Base-by-base conservation (phyloP, 2,329 filamentous ascomycete genomes). In the Madurella mycetomatis region DNA sequence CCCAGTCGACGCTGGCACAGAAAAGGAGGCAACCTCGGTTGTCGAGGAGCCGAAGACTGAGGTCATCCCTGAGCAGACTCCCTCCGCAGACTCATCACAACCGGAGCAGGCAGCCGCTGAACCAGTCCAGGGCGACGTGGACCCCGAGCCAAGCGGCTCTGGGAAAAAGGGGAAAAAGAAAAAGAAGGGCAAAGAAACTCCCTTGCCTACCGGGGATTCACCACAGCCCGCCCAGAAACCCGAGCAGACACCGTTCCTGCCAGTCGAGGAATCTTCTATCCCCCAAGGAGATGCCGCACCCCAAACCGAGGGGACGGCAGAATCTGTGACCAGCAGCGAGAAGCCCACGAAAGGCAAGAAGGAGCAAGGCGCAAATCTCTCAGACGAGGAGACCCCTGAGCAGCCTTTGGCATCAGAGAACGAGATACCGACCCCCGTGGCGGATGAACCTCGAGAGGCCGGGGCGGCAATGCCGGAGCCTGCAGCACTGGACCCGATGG, bases 261-360 rank as follows among this genome's bases (percentile, higher is more conserved):
- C 39, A 19, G 31, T 41, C 39, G 53, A 50, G 12, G 47, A 42
- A 8, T 37, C 47, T 31, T 44, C 16, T 2, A 15, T 39, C n/a
- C 37, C 49, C 1, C 41, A 42, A 40, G 41, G 13, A 43, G 55
- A 18, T 3, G 49, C 41, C 34, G 8, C 3, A 9, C 13, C 43
- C 2, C 34, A 46, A 32, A 12, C 42, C 4, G 54, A 55, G 19
- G 49, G 37, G 31, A 12, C 13, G 7, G n/a, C 30, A 7, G 54
- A 45, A 16, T 16, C 51, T 16, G 50, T 4, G 5, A 15, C 30
- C 31, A 47, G 19, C 46, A 30, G 47, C 25, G 68, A 67, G 55
- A 73, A 70, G 54, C 63, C 65, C 50, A 72, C 73, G 66, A 66
- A 67, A 51, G 59, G 62, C 15, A 69, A 69, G 56, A 66, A 67